Percentiles rank a stretch among this genome's conserved stretches.
Conservation (phyloP, 495 filamentous ascomycete genomes). For the Neurospora discreta region DNA sequence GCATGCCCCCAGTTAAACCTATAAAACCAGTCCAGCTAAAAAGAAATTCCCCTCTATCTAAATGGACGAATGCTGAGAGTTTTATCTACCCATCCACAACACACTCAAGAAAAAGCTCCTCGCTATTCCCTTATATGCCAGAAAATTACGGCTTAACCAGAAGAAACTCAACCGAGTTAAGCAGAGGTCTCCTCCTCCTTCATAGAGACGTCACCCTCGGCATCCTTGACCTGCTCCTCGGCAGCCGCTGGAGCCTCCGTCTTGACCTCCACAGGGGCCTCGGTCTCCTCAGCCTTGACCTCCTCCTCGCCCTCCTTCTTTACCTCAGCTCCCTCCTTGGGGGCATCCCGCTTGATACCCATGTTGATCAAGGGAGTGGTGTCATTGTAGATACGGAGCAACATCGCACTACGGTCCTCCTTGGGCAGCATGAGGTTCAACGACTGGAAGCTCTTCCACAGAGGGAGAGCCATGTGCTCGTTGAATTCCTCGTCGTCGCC, state of each 20-base stretch:
- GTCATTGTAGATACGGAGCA: slow-evolving; percentile 84
- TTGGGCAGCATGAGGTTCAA: slow-evolving; percentile 96
- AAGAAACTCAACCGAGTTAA: not conserved
- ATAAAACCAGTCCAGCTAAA: not conserved
- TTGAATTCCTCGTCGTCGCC: slow-evolving; percentile 57
- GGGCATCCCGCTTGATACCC: slow-evolving; percentile 33
- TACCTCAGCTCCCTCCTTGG: slow-evolving; percentile 11
- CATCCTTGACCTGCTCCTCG: not conserved
- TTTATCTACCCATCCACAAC: not conserved
- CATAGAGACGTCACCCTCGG: not conserved
- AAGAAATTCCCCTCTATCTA: not conserved
- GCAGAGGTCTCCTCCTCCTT: not conserved
- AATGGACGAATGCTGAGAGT: not conserved
- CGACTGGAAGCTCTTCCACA: slow-evolving; percentile 80
- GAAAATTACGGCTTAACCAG: not conserved
- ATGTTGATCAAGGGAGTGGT: slow-evolving; percentile 56
- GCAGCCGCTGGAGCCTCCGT: not conserved
- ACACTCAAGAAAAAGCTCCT: not conserved
- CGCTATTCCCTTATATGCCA: not conserved
- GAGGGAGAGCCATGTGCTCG: slow-evolving; percentile 74
- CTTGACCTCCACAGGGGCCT: slow-evolving; percentile 6
- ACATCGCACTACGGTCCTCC: slow-evolving; percentile 86
- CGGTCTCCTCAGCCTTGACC: not conserved
- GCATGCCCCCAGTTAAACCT: not conserved
- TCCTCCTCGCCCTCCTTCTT: slow-evolving; percentile 15